These are phyloP conservation scores for Colletotrichum sidae DNA, from an alignment of 2,329 filamentous ascomycete genomes.

Conservation along the genomic window DNA sequence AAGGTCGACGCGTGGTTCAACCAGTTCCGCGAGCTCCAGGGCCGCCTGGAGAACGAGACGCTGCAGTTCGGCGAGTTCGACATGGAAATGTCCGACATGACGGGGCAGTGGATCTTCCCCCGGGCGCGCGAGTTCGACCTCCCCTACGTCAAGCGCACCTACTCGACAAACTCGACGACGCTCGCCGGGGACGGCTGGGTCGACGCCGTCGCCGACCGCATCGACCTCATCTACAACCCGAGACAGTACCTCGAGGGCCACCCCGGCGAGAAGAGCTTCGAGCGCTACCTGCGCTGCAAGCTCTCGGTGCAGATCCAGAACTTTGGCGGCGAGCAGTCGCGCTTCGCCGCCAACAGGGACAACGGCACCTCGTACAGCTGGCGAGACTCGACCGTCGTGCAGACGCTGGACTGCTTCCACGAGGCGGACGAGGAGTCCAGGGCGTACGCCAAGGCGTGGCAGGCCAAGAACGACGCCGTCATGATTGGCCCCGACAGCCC, in stretches of 20 bases:
- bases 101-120: constrained; percentile 58
- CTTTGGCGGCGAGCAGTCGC: constrained; percentile 57
- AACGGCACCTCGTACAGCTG: constrained; percentile 62
- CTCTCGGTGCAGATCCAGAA: constrained; percentile 58
- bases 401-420: constrained; percentile 59
- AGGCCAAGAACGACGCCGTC: constrained; percentile 52
- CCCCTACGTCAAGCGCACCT: constrained; percentile 61
- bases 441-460: constrained; percentile 53
- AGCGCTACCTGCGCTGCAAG: constrained; percentile 45
- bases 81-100: constrained; percentile 59
- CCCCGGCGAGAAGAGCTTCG: constrained; percentile 41
- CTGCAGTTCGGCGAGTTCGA: constrained; percentile 46
- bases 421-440: constrained; percentile 42
- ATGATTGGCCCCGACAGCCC: constrained; percentile 42
- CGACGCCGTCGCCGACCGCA: constrained; percentile 49
- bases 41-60: constrained; percentile 45
- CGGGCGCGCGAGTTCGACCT: constrained; percentile 59
- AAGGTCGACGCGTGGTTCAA: constrained; percentile 52
- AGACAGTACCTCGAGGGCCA: constrained; percentile 38
- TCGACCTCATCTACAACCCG: constrained; percentile 51
- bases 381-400: constrained; percentile 55
- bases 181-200: constrained; percentile 54
- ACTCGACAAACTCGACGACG: constrained; percentile 55
- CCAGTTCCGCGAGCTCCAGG: constrained; percentile 35
- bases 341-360: constrained; percentile 52